Evolutionary conservation across 129 eudicot genomes (phyloP), one percentile per base, ranked within the genome.

Genomic region (Flaveria bidentis): DNA sequence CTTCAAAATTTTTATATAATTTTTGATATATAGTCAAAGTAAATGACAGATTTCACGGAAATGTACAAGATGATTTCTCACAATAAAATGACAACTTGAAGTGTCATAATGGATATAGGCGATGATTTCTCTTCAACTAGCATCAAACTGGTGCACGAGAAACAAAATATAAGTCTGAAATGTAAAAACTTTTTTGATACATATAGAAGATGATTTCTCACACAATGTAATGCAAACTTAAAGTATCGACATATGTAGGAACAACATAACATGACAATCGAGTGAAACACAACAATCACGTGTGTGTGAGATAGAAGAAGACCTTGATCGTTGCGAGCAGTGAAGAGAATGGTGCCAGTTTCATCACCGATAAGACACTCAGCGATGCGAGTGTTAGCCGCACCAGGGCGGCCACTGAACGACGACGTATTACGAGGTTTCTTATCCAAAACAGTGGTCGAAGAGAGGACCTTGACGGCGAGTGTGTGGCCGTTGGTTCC

Each of bases 291-390:
- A 30, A 52, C 11, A 56, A 57, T 22, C 64, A 22, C 2, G 15
- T 20, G 33, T 57, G 33, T 23, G 15, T 20, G 17, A 28, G 33
- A 28, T 28, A 28, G 33, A 28, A 28, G 33, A 28, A 28, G 33
- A 91, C 97, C 97, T 87, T 88, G 95, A 23, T 88, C 89, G 73
- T 90, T 88, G 16, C 96, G 87, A 28, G 92, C 96, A 50, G 96
- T 86, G 75, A 90, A 90, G 71, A 90, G 85, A 58, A 90, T 82
- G 57, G 91, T 78, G 75, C 82, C 97, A 22, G 97, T 91, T 9
- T 91, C 97, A 53, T 91, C 97, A 6, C 92, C 97, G 36, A 91
- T 86, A 53, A 88, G 91, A 68, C 97, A 91, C 76, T 91, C 97
- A 9, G 89, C 86, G 77, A 90, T 86, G 28, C 85, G 86, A 80